A percentile compares a stretch with the other conserved stretches of the same genome.
These are phyloP conservation scores for Beauveria asiatica DNA, from an alignment of 2,329 filamentous ascomycete genomes.

Conservation along the genomic window DNA sequence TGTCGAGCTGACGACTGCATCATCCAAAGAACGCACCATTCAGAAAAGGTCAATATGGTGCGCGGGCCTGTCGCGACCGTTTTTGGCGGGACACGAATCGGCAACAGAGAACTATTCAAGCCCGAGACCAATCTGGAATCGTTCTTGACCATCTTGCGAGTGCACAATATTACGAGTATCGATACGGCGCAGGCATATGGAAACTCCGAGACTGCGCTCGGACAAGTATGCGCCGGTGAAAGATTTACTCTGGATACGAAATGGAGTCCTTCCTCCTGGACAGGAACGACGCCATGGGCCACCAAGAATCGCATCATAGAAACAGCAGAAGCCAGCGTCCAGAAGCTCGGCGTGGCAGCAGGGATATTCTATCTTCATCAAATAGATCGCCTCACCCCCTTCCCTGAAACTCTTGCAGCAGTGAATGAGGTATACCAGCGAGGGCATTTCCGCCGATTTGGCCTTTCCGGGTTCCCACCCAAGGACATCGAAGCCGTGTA, in stretches of 20 bases:
- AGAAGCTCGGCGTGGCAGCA: slow-evolving; percentile 9
- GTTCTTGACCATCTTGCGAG: slow-evolving; percentile 8
- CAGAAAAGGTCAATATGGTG: not conserved
- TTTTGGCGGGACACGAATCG: slow-evolving; percentile 14
- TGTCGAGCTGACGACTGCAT: not conserved
- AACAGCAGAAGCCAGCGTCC: slow-evolving; percentile 12
- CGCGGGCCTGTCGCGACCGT: slow-evolving; percentile 3
- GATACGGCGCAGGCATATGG: slow-evolving; percentile 14
- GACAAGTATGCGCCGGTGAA: slow-evolving; percentile 9
- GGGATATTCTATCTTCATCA: slow-evolving; percentile 14
- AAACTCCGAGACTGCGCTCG: slow-evolving; percentile 13
- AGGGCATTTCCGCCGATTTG: slow-evolving; percentile 12
- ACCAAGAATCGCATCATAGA: slow-evolving; percentile 9
- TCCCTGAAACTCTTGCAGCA: slow-evolving; percentile 12
- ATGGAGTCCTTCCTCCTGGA: slow-evolving; percentile 15
- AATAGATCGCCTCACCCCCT: slow-evolving; percentile 12
- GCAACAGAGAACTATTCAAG: slow-evolving; percentile 13
- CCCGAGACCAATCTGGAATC: slow-evolving; percentile 4
- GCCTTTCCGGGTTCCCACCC: slow-evolving; percentile 14
- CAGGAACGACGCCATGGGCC: slow-evolving; percentile 9
- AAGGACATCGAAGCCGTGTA: slow-evolving; percentile 10
- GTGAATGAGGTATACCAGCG: slow-evolving; percentile 12
- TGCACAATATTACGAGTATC: slow-evolving; percentile 11
- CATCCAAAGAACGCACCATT: not conserved
- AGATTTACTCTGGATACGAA: slow-evolving; percentile 14